Evolutionary conservation across 169 alveolate species (phyloP).

Genomic region (Plasmodium coatneyi): DNA sequence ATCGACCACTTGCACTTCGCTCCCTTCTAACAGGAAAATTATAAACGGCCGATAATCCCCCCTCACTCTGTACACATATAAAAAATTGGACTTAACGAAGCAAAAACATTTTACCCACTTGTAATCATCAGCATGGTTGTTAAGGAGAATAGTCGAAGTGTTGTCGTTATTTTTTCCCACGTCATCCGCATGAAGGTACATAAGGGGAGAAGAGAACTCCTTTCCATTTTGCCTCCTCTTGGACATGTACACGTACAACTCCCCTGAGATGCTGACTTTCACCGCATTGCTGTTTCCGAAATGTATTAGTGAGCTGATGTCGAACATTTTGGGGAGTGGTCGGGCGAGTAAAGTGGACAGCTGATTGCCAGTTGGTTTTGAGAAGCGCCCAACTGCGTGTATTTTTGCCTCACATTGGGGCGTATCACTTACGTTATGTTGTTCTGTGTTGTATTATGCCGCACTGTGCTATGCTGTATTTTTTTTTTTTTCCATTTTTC

Average conservation of each 20-base stretch:
- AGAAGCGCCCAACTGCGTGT: not conserved
- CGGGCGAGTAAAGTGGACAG: not conserved
- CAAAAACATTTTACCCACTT: constrained; percentile 54
- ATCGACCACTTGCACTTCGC: constrained; percentile 22
- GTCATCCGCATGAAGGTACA: not conserved
- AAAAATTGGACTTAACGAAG: constrained; percentile 49
- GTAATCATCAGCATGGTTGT: not conserved
- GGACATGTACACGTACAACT: constrained; percentile 28
- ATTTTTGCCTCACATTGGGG: not conserved
- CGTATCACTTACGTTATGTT: not conserved
- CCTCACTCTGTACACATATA: constrained; percentile 32
- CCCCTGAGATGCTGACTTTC: constrained; percentile 26
- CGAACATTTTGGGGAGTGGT: constrained; percentile 18
- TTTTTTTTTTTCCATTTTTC: not conserved
- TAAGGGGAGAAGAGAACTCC: constrained; percentile 6
- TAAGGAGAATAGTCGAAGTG: not conserved
- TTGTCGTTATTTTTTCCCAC: not conserved
- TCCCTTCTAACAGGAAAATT: constrained; percentile 42
- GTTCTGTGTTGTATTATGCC: not conserved
- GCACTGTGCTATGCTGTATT: not conserved
- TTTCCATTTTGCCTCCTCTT: constrained; percentile 27
- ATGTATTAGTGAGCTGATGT: constrained; percentile 36
- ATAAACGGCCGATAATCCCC: constrained; percentile 39
- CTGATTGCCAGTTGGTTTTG: not conserved
- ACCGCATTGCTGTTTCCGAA: constrained; percentile 23